Evolutionary conservation across 306 rosid genomes (phyloP).

Genomic region (Calophaca sinica): DNA sequence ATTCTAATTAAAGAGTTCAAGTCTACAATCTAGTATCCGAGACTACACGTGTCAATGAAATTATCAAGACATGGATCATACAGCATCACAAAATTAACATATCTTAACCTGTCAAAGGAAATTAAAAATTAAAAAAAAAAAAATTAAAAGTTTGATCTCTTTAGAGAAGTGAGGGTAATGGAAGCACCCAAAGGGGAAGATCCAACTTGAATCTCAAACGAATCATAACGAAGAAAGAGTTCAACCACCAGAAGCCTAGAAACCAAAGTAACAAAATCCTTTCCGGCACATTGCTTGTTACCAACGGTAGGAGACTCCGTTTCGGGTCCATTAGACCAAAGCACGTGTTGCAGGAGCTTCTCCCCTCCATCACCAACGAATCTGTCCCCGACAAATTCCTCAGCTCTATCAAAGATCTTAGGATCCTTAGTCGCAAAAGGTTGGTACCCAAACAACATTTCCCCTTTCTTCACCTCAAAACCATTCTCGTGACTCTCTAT

Average conservation of each 20-base stretch:
- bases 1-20: background rate
- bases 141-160: slow-evolving; percentile 70
- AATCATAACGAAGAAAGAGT: slow-evolving; percentile 78
- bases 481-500: slow-evolving; percentile 90
- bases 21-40: background rate
- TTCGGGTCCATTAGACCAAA: slow-evolving; percentile 94
- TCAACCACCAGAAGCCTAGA: slow-evolving; percentile 77
- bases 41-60: background rate
- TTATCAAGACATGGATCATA: background rate
- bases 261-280: slow-evolving; percentile 68
- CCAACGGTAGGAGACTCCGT: slow-evolving; percentile 52
- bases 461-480: slow-evolving; percentile 79
- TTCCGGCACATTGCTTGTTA: slow-evolving; percentile 90
- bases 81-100: background rate
- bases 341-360: slow-evolving; percentile 70
- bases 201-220: slow-evolving; percentile 78
- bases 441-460: slow-evolving; percentile 83
- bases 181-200: slow-evolving; percentile 69
- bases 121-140: background rate
- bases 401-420: slow-evolving; percentile 63
- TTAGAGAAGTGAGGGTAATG: slow-evolving; percentile 76
- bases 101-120: background rate
- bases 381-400: slow-evolving; percentile 79
- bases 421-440: slow-evolving; percentile 92
- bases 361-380: slow-evolving; percentile 88